These are phyloP conservation scores for Dioscorea cayenensis DNA, from an alignment of 116 monocot species.

Conservation along the genomic window DNA sequence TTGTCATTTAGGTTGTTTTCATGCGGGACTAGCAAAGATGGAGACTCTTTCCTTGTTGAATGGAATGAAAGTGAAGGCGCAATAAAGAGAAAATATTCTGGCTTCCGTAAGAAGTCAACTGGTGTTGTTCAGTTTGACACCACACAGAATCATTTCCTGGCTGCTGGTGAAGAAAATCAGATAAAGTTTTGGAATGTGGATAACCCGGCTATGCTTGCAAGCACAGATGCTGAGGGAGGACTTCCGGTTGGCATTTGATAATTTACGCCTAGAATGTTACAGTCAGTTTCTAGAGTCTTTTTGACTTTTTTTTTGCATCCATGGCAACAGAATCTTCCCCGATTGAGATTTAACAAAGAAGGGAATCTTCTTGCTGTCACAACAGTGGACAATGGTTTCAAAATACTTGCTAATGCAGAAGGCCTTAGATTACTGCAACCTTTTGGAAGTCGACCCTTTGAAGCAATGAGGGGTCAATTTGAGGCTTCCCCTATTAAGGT, in stretches of 20 bases:
- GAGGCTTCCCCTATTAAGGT: constrained; percentile 54
- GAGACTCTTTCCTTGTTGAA: constrained; percentile 62
- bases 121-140: constrained; percentile 73
- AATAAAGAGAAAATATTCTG: constrained; percentile 55
- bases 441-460: constrained; percentile 1
- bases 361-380: constrained; percentile 67
- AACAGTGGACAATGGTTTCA: constrained; percentile 56
- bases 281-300: neutral
- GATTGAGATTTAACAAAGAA: constrained; percentile 51
- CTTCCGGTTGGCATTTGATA: constrained; percentile 35
- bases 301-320: too few relatives aligned
- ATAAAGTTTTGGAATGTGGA: constrained; percentile 72
- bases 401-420: constrained; percentile 64
- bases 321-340: constrained; percentile 32
- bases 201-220: constrained; percentile 28
- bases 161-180: constrained; percentile 66
- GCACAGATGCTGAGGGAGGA: constrained; percentile 35
- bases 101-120: constrained; percentile 47
- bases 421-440: constrained; percentile 23
- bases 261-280: constrained; percentile 1
- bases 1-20: constrained; percentile 43
- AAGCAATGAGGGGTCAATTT: constrained; percentile 27
- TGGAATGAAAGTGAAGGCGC: constrained; percentile 84
- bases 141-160: constrained; percentile 61
- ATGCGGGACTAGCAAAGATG: constrained; percentile 19